Base-by-base conservation (phyloP, 208 protist species). In the Leptomonas seymouri region DNA sequence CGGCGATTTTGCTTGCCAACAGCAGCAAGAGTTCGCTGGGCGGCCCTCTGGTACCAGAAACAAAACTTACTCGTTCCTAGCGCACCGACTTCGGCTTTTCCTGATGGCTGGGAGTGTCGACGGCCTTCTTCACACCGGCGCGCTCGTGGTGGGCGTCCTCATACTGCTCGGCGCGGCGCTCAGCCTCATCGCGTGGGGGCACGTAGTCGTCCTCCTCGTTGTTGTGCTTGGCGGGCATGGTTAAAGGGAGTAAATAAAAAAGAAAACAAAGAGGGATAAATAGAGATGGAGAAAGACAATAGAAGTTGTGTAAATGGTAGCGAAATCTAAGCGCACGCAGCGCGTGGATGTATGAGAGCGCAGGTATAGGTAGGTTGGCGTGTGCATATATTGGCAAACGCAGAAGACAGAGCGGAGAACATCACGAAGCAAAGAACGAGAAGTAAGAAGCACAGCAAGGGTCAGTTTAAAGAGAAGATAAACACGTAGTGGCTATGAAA, bases 11-110 rank as follows among this genome's bases (percentile, higher is more conserved):
- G 45, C 20, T 20, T 45, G 20, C 42, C 14, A 27, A 21, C 36
- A 2, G 11, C 20, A 36, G 34, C 21, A 27, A 7, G 21, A 53
- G 21, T 27, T 55, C 21, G 50, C 36, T 34, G 27, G 8, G 7
- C 44, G 44, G 11, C 18, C 20, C 7, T 48, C 44, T 4, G 4
- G 23, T 3, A 27, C 27, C 30, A 18, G 20, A 45, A 15, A 18
- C 45, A 5, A 4, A 14, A 36, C 23, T 42, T 51, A 56, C 31
- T 45, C 49, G 23, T 39, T n/a, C 61, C 81, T 84, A 79, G 54
- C 91, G 88, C 41, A 96, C 87, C 12, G 88, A 93, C 76, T 94
- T 96, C 53, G 91, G 88, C 76, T 96, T 93, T 27, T 27, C 49
- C 71, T 93, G 81, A 72, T 94, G 81, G 51, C 82, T 91, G 18